Base-by-base conservation (phyloP, 225 moss, liverwort and hornwort genomes). In the Marchantia paleacea region DNA sequence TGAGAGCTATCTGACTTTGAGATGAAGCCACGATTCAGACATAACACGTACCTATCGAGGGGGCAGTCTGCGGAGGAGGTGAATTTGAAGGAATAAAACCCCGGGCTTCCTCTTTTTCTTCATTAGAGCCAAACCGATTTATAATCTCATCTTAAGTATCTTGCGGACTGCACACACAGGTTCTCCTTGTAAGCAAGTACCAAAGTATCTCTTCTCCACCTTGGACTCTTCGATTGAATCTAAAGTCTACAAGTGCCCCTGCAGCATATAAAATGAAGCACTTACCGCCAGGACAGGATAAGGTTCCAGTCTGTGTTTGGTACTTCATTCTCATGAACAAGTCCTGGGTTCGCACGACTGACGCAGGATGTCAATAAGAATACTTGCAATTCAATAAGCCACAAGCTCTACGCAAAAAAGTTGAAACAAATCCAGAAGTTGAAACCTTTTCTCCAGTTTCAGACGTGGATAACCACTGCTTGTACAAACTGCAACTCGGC, bases 151-250 rank as follows among this genome's bases (percentile, higher is more conserved):
- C 66, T 66, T 28, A 66, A 66, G 66, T 66, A 66, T 26, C 28
- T 66, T 29, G 66, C 66, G 11, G 66, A 66, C 66, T 66, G 66
- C 66, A 66, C 66, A 66, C 18, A 66, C 66, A 58, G 29, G 66
- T 66, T 28, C 28, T 66, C 12, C 66, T 66, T 4, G 26, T 66
- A 66, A 66, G 66, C 22, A 24, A 18, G 62, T 22, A 22, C 5
- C 22, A 62, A n/a, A 39, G n/a, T 9, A 62, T 18, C 1, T n/a
- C 19, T 15, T 15, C 62, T 62, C n/a, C n/a, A 6, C n/a, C 9
- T 62, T 62, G 3, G 24, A 18, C 24, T 24, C n/a, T 22, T 18
- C 22, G 7, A 16, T 1, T 62, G 15, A 22, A 22, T n/a, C 6
- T 10, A 62, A 62, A 22, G 18, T 8, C 62, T 7, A 8, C 1